These are phyloP conservation scores for Globisporangium uncinulatum DNA, from an alignment of 352 stramenopile species.

Conservation along the genomic window DNA sequence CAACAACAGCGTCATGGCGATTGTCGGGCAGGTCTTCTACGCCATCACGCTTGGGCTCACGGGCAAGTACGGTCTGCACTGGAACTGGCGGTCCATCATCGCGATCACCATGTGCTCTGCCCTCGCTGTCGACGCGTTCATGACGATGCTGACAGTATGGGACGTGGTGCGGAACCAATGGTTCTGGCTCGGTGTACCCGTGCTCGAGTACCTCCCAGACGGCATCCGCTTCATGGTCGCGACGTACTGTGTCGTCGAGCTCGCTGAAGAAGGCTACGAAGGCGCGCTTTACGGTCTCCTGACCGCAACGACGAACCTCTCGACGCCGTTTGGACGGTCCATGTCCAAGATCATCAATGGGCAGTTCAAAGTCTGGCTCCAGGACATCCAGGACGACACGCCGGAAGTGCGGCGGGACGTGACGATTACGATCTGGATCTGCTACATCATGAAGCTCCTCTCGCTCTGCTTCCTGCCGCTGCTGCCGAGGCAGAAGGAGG, in stretches of 20 bases:
- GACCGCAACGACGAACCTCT: constrained; percentile 34
- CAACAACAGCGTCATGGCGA: constrained; percentile 19
- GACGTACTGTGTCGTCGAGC: constrained; percentile 44
- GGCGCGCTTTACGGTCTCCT: constrained; percentile 35
- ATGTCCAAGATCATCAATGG: constrained; percentile 27
- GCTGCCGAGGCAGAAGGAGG: constrained; percentile 14
- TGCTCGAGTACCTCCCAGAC: constrained; percentile 29
- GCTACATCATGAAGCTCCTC: constrained; percentile 13
- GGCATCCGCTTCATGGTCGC: constrained; percentile 35
- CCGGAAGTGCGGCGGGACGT: constrained; percentile 17
- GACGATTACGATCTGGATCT: too few relatives aligned
- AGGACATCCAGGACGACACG: constrained; percentile 31
- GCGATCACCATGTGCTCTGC: constrained; percentile 7
- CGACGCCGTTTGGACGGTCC: constrained; percentile 28
- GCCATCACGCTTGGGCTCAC: constrained; percentile 32
- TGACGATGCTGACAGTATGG: constrained; percentile 26
- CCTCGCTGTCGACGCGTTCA: constrained; percentile 13
- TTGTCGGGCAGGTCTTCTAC: constrained; percentile 43
- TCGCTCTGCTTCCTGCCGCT: constrained; percentile 15
- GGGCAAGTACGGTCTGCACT: constrained; percentile 16
- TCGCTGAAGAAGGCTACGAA: constrained; percentile 39
- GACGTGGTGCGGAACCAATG: constrained; percentile 34
- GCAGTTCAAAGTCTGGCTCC: constrained; percentile 31
- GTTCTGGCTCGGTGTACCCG: constrained; percentile 34
- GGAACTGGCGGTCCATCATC: constrained; percentile 32